phyloP scores from a whole-genome alignment of 345 rosid species.

The Carallia pectinifolia region DNA sequence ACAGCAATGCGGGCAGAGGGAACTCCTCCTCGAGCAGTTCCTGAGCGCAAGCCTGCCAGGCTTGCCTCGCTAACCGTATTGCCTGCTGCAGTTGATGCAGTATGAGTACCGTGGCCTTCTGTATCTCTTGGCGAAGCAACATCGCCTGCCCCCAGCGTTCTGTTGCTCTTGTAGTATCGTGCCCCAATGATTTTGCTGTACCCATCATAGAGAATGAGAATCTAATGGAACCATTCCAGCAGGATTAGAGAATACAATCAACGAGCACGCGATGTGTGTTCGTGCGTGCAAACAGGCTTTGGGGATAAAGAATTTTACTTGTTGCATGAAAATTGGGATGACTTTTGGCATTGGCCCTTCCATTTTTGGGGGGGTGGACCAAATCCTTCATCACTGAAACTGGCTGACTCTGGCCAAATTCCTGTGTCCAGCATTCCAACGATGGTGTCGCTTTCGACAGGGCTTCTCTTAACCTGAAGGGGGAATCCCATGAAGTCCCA shows the following conservation, averaged over 20 bases:
- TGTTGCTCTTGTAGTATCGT: constrained; percentile 1
- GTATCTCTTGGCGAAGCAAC: constrained; percentile 14
- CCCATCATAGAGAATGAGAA: neutral
- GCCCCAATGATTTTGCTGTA: constrained; percentile 22
- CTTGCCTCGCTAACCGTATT: constrained; percentile 5
- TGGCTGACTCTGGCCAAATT: constrained; percentile 21
- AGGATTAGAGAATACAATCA: neutral
- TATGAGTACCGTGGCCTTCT: constrained; percentile 17
- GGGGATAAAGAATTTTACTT: constrained; percentile 13
- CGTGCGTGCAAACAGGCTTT: neutral
- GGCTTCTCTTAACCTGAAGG: neutral
- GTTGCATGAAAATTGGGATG: constrained; percentile 17
- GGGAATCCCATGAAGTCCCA: constrained; percentile 21
- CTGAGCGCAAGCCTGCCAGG: constrained; percentile 10
- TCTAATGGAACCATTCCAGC: neutral
- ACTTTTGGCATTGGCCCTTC: constrained; percentile 15
- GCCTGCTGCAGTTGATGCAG: constrained; percentile 23
- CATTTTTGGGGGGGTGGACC: constrained; percentile 20
- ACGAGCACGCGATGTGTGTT: neutral
- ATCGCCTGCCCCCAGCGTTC: neutral
- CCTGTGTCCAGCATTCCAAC: constrained; percentile 21
- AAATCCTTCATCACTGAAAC: constrained; percentile 10
- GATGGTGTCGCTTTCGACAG: constrained; percentile 1
- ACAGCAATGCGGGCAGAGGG: constrained; percentile 22
- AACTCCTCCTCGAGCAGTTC: constrained; percentile 21